These are phyloP conservation scores for Pythium rishiriense DNA, from an alignment of 352 stramenopile genomes.

Conservation along the genomic window DNA sequence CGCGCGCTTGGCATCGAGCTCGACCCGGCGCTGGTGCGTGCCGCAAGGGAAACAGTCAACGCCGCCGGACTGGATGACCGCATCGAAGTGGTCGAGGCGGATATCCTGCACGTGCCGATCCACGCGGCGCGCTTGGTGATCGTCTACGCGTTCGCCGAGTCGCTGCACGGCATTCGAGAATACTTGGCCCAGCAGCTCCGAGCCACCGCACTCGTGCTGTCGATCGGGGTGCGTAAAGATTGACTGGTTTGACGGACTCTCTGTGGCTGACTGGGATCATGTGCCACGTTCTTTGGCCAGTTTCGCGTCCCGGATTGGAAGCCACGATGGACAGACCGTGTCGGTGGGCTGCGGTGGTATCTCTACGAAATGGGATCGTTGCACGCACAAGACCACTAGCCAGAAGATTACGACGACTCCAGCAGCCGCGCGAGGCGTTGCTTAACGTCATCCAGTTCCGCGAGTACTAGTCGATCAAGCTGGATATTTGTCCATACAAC, in stretches of 20 bases:
- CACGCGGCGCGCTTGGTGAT: slow-evolving; percentile 63
- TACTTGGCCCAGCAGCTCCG: slow-evolving; percentile 45
- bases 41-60: slow-evolving; percentile 32
- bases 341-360: slow-evolving; percentile 69
- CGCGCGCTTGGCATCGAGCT: slow-evolving; percentile 72
- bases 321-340: slow-evolving; percentile 47
- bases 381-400: not conserved
- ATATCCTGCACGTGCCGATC: slow-evolving; percentile 63
- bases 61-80: slow-evolving; percentile 29
- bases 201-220: slow-evolving; percentile 53
- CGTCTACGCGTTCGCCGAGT: slow-evolving; percentile 84
- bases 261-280: not conserved
- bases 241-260: not conserved
- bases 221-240: slow-evolving; percentile 68
- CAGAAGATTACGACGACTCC: slow-evolving; percentile 13
- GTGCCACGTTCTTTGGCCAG: slow-evolving; percentile 30
- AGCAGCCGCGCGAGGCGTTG: slow-evolving; percentile 56
- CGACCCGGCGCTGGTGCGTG: slow-evolving; percentile 49
- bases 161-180: slow-evolving; percentile 60
- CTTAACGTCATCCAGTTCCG: slow-evolving; percentile 68
- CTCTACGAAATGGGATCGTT: slow-evolving; percentile 54
- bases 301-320: slow-evolving; percentile 79
- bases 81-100: slow-evolving; percentile 51
- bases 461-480: slow-evolving; percentile 63
- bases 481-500: slow-evolving; percentile 19